Evolutionary conservation across 192 early-diverging fungal genomes (phyloP).

Genomic region (Phlyctochytrium bullatum): DNA sequence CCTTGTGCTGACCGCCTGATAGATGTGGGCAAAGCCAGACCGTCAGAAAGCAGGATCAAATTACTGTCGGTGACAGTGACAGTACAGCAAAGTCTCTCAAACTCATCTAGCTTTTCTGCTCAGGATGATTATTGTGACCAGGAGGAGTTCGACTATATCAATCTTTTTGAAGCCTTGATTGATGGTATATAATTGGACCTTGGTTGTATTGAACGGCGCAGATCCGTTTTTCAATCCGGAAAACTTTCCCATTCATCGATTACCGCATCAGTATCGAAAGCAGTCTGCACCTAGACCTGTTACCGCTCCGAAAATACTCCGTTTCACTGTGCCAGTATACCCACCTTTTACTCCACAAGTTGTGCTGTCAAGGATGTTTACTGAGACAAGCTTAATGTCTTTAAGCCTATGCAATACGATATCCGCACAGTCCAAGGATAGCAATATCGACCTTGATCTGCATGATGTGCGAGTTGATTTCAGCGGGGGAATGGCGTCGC

Average conservation of each 20-base stretch:
- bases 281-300: not conserved
- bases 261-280: constrained; percentile 19
- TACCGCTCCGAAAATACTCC: constrained; percentile 3
- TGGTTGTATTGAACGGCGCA: not conserved
- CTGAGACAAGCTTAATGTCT: not conserved
- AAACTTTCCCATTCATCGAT: constrained; percentile 11
- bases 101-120: not conserved
- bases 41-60: not conserved
- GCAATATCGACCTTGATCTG: no score
- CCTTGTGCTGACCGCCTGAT: not conserved
- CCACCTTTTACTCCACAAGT: not conserved
- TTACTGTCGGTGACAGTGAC: constrained; percentile 6
- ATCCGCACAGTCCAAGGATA: no score
- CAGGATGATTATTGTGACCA: not conserved
- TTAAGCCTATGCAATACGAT: not conserved
- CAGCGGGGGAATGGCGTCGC: no score
- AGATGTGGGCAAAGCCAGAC: not conserved
- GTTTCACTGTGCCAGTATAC: not conserved
- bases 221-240: constrained; percentile 26
- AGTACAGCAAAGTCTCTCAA: constrained; percentile 4
- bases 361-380: not conserved
- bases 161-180: constrained; percentile 17
- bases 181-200: constrained; percentile 4
- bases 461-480: no score
- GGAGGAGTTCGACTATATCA: constrained; percentile 18